Base-by-base conservation (phyloP, 140 eudicot genomes). In the Cichorium intybus region DNA sequence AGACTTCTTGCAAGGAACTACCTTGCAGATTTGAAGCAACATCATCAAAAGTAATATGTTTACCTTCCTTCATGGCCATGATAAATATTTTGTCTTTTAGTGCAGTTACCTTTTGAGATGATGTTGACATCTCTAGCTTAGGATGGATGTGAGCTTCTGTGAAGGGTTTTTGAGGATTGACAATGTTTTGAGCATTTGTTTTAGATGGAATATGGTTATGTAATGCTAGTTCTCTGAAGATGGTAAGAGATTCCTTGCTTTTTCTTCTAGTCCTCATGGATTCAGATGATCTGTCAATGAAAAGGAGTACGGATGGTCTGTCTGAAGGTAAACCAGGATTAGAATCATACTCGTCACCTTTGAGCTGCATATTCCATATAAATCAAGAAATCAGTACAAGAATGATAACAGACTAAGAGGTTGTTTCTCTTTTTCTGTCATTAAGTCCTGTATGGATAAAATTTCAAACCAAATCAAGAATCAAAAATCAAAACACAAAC, bases 231-330 rank as follows among this genome's bases (percentile, higher is more conserved):
- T 91, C 82, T 83, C 87, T 82, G 37, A 87, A 85, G 59, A 71
- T 79, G 14, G 63, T 75, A 61, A 91, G 95, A 69, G 91, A 86
- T 69, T 77, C 83, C 53, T 45, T 74, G 73, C 95, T 87, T 70
- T 81, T 73, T 56, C 60, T 85, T 62, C 78, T 85, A 27, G 64
- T 64, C 31, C 80, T 64, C 60, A 72, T 53, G 16, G 81, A 87
- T 34, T 82, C 81, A 41, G 97, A 87, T 66, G 95, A 80, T 74
- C 97, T 82, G 72, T 91, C 97, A 35, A 87, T 79, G 67, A 85
- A 91, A 45, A 91, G 97, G 69, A 91, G 71, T 60, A 83, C 50
- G 12, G 97, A 76, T 51, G 96, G 92, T 78, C 68, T 74, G 70
- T 87, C 59, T 52, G 81, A 76, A 46, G 97, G 96, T 65, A 91